Evolutionary conservation across 2,329 filamentous ascomycete species (phyloP), one percentile per base, ranked within the genome.

Genomic region (Fusarium oligoseptatum): DNA sequence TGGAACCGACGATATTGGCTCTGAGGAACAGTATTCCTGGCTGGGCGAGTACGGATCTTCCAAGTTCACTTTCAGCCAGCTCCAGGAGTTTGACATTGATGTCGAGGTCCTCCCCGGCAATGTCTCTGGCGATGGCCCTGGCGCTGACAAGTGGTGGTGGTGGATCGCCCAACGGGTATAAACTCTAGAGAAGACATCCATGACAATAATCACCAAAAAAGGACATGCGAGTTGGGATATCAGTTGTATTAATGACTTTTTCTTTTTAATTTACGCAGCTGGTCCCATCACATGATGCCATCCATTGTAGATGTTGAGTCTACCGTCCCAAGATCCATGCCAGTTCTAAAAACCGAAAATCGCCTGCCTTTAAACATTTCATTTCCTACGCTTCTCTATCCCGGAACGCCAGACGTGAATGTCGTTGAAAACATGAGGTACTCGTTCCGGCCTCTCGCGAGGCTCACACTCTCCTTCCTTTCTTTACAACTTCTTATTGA

Each of bases 131-230:
- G 89, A 93, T 64, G 92, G 89, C 11, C 87, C 92, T n/a, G 92
- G 92, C 29, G 91, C 95, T 36, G 91, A 93, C 66, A 92, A 90
- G 82, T 98, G 96, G 95, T 97, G 95, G 90, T 90, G 90, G 78
- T 98, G 96, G 96, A 92, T 98, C 80, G 94, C 92, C 3, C 89
- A 92, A 80, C 91, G 92, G 29, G 60, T 77, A 72, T 79, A 70
- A 69, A 24, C 7, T 4, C 22, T 6, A 11, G 3, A 6, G 10
- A 32, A 14, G 41, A 24, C 11, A 27, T 27, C 24, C 24, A 22
- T 39, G 7, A 20, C 15, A 20, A n/a, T n/a, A 20, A 56, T 34
- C 50, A 29, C 52, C 6, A 41, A 14, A 32, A 20, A 20, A 48
- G 20, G 39, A 29, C 14, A 2, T 37, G 52, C 20, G 32, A 41